Base-by-base conservation (phyloP, 2,329 filamentous ascomycete species). In the Teratosphaeria epicoccoides region DNA sequence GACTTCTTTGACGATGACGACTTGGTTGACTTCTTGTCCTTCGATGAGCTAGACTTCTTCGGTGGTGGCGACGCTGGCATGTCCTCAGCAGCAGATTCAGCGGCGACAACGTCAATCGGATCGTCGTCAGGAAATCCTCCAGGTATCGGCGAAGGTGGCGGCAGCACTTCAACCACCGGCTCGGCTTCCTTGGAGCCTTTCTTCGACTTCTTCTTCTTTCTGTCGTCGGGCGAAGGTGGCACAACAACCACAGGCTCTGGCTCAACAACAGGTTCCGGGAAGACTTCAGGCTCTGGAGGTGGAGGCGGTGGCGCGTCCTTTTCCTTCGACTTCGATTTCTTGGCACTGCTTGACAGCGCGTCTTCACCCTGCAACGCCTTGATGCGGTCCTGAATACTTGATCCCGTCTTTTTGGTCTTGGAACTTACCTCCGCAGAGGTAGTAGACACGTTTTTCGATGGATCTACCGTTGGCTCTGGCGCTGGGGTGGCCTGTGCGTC, bases 371-470 rank as follows among this genome's bases (percentile, higher is more conserved):
- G 64, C 49, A 70, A 58, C 14, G 72, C 63, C 57, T 70, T 78
- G 66, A 81, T 75, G 58, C 74, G 74, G 57, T 81, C 78, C 14
- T 75, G 72, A 43, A 81, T 61, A 33, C 70, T 47, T 70, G 59
- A 75, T 12, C 71, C 67, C 6, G 29, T 37, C 24, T 48, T 48
- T 12, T 40, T 40, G n/a, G n/a, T 20, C 33, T 40, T 40, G 10
- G 43, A 7, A 71, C 49, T 73, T 17, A 70, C 67, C 57, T 70
- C 73, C 44, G 67, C 61, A 60, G 73, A 73, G 47, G 69, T 59
- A 55, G 71, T 58, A 46, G 61, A 62, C 45, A 61, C 53, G 70
- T 66, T 43, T 57, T 74, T 74, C 68, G 60, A 50, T 44, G 56
- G 49, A 28, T 63, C 63, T 63, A 50, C 66, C n/a, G 67, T 46